Evolutionary conservation across 805 yeast species (phyloP).

Genomic region (Metschnikowia vanudenii): DNA sequence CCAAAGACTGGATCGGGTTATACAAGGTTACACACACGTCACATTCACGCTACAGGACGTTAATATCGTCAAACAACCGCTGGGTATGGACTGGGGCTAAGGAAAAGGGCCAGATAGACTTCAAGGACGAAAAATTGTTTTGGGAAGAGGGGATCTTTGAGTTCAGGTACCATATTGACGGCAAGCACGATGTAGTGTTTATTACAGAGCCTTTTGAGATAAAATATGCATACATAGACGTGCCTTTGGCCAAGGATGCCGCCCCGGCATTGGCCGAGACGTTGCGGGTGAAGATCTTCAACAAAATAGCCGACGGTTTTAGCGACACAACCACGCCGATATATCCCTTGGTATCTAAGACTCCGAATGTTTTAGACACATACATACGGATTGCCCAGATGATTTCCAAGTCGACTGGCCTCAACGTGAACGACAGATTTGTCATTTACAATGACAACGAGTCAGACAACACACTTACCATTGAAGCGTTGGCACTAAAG

Average conservation of each 20-base stretch:
- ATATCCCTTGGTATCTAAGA: constrained; percentile 24
- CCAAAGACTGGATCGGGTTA: constrained; percentile 74
- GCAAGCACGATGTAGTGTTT: constrained; percentile 66
- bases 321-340: constrained; percentile 28
- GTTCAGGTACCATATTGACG: constrained; percentile 65
- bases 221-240: constrained; percentile 38
- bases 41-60: constrained; percentile 52
- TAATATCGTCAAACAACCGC: constrained; percentile 61
- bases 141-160: constrained; percentile 75
- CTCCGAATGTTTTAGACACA: constrained; percentile 29
- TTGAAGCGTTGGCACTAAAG: constrained; percentile 30
- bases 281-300: constrained; percentile 33
- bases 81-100: constrained; percentile 52
- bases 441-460: constrained; percentile 29
- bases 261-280: constrained; percentile 29
- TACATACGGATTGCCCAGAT: constrained; percentile 28
- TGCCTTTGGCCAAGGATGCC: constrained; percentile 31
- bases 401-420: constrained; percentile 35
- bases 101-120: constrained; percentile 47
- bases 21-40: constrained; percentile 63
- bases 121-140: constrained; percentile 47
- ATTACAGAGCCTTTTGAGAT: constrained; percentile 68
- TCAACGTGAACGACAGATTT: constrained; percentile 38
- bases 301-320: constrained; percentile 27
- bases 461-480: constrained; percentile 24